A percentile compares a stretch with the other conserved stretches of the same genome.
phyloP scores from a whole-genome alignment of 768 basidiomycete species.

The Termitomyces sp. region DNA sequence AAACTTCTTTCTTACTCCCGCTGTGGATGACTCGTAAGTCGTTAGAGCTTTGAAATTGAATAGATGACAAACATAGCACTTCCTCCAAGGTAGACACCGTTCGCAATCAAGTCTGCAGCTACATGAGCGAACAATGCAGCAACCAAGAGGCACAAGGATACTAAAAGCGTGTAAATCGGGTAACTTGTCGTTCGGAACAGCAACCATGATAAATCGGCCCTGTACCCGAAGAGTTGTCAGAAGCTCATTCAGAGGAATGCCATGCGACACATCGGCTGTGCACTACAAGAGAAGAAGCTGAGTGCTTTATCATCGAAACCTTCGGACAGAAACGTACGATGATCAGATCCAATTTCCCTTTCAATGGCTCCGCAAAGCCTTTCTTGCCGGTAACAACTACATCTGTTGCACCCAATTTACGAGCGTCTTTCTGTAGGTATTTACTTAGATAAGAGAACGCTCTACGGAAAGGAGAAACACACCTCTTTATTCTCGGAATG shows the following conservation, averaged over 20 bases:
- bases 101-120: not conserved
- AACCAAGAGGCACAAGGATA: not conserved
- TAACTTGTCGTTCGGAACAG: slow-evolving; percentile 44
- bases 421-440: slow-evolving; percentile 38
- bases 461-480: not conserved
- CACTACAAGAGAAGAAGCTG: slow-evolving; percentile 12
- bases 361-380: slow-evolving; percentile 29
- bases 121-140: not conserved
- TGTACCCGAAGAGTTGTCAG: slow-evolving; percentile 43
- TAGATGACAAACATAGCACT: not conserved
- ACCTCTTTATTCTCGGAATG: slow-evolving; percentile 44
- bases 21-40: not conserved
- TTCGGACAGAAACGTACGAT: slow-evolving; percentile 22
- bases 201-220: slow-evolving; percentile 53
- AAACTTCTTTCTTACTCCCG: not conserved
- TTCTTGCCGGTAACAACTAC: slow-evolving; percentile 42
- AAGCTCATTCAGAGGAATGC: slow-evolving; percentile 25
- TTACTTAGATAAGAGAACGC: not conserved
- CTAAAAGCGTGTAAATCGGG: slow-evolving; percentile 28
- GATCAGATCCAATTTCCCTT: slow-evolving; percentile 45
- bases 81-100: not conserved
- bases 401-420: slow-evolving; percentile 50
- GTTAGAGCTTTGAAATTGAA: too few species aligned
- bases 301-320: not conserved
- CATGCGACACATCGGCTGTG: slow-evolving; percentile 22